Evolutionary conservation across 2,329 filamentous ascomycete genomes (phyloP), one percentile per base, ranked within the genome.

Genomic region (Scedosporium minutisporum): DNA sequence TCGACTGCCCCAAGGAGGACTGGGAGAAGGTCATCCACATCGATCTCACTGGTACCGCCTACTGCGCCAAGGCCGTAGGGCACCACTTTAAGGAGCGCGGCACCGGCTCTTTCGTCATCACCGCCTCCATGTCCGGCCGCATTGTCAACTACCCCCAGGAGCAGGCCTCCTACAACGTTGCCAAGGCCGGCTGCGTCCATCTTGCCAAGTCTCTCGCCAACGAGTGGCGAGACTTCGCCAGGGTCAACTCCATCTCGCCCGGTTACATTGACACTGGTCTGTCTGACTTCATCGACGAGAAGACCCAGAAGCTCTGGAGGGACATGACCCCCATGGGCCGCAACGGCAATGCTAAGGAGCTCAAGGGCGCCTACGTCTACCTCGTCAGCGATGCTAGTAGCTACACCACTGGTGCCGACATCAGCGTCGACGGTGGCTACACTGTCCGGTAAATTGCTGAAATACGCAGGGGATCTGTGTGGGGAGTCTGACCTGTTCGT

Each of bases 301-400:
- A 62, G 41, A 53, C 42, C 5, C 53, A 58, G 61, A 27, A 58
- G 25, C 14, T 62, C 41, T 62, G 61, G 61, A 62, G 33, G 33
- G 41, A 42, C 53, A 62, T 58, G 61, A 62, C 33, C 25, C 61
- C 61, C 60, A 86, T 84, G 41, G 84, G 89, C 70, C 74, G 90
- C 4, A 86, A 87, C 71, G 85, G 86, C 57, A 87, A 86, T 38
- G 90, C 87, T 71, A 75, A 85, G 64, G 91, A 96, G 78, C 80
- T 96, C 68, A 93, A 93, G 78, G 91, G 90, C 21, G 88, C 88
- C 18, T 96, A 89, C 72, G 75, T 96, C 58, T 95, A 92, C 74
- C 79, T 96, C 63, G 88, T 89, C 18, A 90, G 87, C 14, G 90
- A 96, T 74, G 90, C 90, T 3, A 84, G 87, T n/a, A 89, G 86